phyloP scores from a whole-genome alignment of 345 rosid species.

The Salix caprea region DNA sequence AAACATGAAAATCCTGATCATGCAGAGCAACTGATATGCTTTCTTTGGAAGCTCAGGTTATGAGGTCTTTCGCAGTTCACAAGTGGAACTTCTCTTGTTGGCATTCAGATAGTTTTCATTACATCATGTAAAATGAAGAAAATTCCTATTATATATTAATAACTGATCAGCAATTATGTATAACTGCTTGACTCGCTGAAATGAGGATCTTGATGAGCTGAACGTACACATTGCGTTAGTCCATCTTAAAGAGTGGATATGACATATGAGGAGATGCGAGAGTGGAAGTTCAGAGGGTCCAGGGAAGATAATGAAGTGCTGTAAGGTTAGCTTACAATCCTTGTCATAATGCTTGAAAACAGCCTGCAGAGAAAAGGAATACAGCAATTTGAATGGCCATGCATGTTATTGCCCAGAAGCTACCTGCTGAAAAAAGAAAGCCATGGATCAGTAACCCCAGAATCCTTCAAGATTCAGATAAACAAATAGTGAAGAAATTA shows the following conservation, averaged over 20 bases:
- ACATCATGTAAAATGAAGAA: too few species aligned
- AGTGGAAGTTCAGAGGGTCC: slow-evolving; percentile 45
- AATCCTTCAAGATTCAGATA: slow-evolving; percentile 37
- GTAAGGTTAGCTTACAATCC: slow-evolving; percentile 37
- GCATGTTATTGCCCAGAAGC: slow-evolving; percentile 55
- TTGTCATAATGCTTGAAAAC: slow-evolving; percentile 35
- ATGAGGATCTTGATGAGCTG: not conserved
- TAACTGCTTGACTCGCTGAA: too few species aligned
- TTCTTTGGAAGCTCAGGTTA: too few species aligned
- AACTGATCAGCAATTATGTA: too few species aligned
- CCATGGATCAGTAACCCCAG: slow-evolving; percentile 50
- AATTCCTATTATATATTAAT: too few species aligned
- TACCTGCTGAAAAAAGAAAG: slow-evolving; percentile 51
- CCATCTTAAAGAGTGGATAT: slow-evolving; percentile 54
- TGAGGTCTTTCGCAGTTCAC: too few species aligned
- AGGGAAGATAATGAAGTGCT: slow-evolving; percentile 43
- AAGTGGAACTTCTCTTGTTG: too few species aligned
- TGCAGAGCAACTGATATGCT: too few species aligned
- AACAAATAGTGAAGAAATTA: slow-evolving; percentile 3
- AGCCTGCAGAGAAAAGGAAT: slow-evolving; percentile 24
- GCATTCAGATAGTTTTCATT: too few species aligned
- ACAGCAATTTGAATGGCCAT: slow-evolving; percentile 55
- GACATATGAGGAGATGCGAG: slow-evolving; percentile 49
- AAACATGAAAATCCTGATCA: too few species aligned
- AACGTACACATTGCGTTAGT: slow-evolving; percentile 42